A percentile compares a stretch with the other conserved stretches of the same genome.
phyloP scores from a whole-genome alignment of 2,329 filamentous ascomycete species.

The Dactylella cylindrospora region DNA sequence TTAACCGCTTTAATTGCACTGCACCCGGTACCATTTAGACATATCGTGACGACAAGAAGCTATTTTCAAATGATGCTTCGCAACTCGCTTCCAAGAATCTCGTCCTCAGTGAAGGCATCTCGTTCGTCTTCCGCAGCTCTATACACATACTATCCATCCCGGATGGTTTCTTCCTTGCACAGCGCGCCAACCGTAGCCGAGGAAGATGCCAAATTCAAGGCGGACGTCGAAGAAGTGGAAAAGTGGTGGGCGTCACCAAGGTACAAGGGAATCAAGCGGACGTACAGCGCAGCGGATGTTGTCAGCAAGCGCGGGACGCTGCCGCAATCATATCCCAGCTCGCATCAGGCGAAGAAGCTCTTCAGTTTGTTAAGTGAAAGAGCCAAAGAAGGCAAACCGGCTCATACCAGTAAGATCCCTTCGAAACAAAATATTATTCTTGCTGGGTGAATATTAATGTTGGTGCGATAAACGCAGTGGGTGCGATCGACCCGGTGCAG shows the following conservation, averaged over 20 bases:
- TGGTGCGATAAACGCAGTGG: constrained; percentile 62
- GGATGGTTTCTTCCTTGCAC: constrained; percentile 45
- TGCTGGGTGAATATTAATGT: neutral
- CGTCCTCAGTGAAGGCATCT: constrained; percentile 23
- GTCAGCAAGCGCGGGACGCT: constrained; percentile 90
- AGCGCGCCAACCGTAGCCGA: constrained; percentile 44
- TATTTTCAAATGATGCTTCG: constrained; percentile 39
- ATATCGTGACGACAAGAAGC: no score
- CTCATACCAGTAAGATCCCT: constrained; percentile 76
- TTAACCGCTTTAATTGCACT: no score
- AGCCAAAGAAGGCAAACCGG: constrained; percentile 75
- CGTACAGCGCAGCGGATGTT: constrained; percentile 86
- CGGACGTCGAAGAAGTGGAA: constrained; percentile 80
- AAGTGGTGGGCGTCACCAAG: constrained; percentile 87
- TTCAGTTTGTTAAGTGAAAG: constrained; percentile 84
- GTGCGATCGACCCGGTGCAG: constrained; percentile 96
- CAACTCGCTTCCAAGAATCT: constrained; percentile 6
- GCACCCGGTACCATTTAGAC: no score
- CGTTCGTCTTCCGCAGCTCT: constrained; percentile 9
- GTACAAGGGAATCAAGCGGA: constrained; percentile 84
- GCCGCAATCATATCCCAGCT: constrained; percentile 85
- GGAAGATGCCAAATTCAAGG: constrained; percentile 81
- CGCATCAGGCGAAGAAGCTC: constrained; percentile 89
- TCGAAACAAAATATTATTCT: constrained; percentile 11
- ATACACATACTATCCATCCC: constrained; percentile 5